Conservation (phyloP, 2,329 filamentous ascomycete species). For the Fusarium liriodendri region DNA sequence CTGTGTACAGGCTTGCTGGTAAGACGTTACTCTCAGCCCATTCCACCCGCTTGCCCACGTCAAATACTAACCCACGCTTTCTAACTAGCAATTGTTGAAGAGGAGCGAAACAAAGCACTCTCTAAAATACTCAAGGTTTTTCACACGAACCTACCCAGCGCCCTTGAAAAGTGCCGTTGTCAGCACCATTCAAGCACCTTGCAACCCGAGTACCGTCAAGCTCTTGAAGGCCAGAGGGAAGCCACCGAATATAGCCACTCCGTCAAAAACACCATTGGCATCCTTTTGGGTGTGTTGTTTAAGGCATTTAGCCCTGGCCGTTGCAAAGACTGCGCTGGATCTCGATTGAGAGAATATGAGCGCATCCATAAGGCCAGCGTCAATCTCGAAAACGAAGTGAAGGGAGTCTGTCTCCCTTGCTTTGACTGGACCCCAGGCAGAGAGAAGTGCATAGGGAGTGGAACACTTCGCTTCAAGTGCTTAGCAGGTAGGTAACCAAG, state of each 20-base stretch:
- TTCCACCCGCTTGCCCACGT: not conserved
- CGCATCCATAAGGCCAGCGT: no score
- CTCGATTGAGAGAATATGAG: not conserved
- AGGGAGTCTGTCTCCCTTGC: conserved; percentile 7
- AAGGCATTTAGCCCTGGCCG: not conserved
- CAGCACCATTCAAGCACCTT: no score
- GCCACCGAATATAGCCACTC: not conserved
- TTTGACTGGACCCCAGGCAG: not conserved
- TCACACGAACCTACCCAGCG: not conserved
- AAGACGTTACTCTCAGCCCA: not conserved
- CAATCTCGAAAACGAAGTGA: no score
- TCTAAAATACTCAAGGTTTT: not conserved
- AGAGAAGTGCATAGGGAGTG: no score
- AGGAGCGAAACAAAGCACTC: not conserved
- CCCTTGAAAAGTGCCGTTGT: not conserved
- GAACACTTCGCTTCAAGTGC: no score
- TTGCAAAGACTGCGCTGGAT: not conserved
- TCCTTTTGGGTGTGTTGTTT: not conserved
- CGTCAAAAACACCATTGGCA: not conserved
- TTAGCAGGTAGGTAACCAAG: no score
- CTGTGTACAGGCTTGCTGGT: conserved; percentile 1
- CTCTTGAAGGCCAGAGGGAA: not conserved
- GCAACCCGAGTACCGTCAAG: not conserved
- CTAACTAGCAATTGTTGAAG: not conserved
- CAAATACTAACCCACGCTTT: not conserved